These are phyloP conservation scores for Leccinum truebloodii DNA, from an alignment of 768 basidiomycete species.

Conservation along the genomic window DNA sequence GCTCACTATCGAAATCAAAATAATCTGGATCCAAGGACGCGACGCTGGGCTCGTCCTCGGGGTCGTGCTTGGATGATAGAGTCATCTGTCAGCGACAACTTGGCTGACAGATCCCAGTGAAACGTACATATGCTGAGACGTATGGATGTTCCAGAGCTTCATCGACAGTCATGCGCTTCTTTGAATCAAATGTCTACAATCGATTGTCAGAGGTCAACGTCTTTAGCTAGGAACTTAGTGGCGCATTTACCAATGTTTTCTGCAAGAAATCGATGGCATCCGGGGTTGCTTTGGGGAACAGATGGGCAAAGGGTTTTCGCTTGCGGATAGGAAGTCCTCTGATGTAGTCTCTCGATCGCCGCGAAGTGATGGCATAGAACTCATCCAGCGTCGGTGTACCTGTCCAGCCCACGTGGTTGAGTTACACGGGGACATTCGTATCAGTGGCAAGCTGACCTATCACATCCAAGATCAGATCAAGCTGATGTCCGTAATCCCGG, in stretches of 20 bases:
- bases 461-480: constrained; percentile 85
- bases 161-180: constrained; percentile 80
- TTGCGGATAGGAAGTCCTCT: constrained; percentile 84
- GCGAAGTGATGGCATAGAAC: constrained; percentile 86
- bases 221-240: constrained; percentile 29
- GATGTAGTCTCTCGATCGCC: constrained; percentile 84
- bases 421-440: constrained; percentile 12
- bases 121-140: constrained; percentile 68
- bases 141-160: constrained; percentile 84
- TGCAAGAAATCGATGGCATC: constrained; percentile 73
- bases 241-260: constrained; percentile 58
- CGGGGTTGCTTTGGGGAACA: constrained; percentile 78
- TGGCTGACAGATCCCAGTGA: background rate
- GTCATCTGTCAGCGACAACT: constrained; percentile 2
- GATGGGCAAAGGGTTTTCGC: constrained; percentile 61
- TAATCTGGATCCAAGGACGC: constrained; percentile 79
- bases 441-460: constrained; percentile 48
- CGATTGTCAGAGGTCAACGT: background rate
- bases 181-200: constrained; percentile 79
- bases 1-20: constrained; percentile 87
- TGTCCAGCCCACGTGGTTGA: constrained; percentile 29
- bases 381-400: constrained; percentile 87
- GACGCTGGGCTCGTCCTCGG: constrained; percentile 87
- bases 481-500: constrained; percentile 84
- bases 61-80: constrained; percentile 60